Percentiles rank a stretch among this genome's conserved stretches.
Conservation (phyloP, 345 rosid species). For the Arabis hirsuta region DNA sequence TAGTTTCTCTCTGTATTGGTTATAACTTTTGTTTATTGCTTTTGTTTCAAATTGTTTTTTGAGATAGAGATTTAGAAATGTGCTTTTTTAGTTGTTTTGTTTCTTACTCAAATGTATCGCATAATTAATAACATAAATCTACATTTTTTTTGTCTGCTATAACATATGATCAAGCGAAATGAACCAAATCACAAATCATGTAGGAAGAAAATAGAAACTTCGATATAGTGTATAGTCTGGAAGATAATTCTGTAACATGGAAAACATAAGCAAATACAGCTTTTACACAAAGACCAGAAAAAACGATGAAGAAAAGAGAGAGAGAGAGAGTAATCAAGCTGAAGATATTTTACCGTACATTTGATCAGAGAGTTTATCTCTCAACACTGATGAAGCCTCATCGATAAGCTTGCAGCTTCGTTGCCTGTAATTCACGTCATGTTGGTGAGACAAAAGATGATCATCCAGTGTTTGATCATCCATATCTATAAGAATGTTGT, state of each 20-base stretch:
- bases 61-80: slow-evolving; percentile 28
- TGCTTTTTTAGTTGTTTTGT: slow-evolving; percentile 21
- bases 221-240: no score
- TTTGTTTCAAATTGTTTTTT: slow-evolving; percentile 16
- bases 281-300: slow-evolving; percentile 25
- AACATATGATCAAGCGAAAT: background rate
- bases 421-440: slow-evolving; percentile 57
- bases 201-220: no score
- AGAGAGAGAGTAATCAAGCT: slow-evolving; percentile 7
- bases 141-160: background rate
- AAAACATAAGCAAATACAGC: slow-evolving; percentile 24
- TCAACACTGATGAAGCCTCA: slow-evolving; percentile 47
- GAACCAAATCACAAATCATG: no score
- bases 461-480: slow-evolving; percentile 56
- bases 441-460: slow-evolving; percentile 50
- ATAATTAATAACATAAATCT: background rate
- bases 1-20: slow-evolving; percentile 25
- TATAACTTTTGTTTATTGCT: slow-evolving; percentile 16
- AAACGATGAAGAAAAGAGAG: background rate
- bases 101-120: slow-evolving; percentile 23
- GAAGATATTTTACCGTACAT: slow-evolving; percentile 44
- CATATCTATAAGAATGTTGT: slow-evolving; percentile 68
- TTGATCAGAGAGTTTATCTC: slow-evolving; percentile 57
- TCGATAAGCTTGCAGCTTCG: slow-evolving; percentile 53
- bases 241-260: background rate